Percentiles rank a stretch among this genome's conserved stretches.
These are phyloP conservation scores for Rhinocladiella similis DNA, from an alignment of 2,329 filamentous ascomycete genomes.

Conservation along the genomic window DNA sequence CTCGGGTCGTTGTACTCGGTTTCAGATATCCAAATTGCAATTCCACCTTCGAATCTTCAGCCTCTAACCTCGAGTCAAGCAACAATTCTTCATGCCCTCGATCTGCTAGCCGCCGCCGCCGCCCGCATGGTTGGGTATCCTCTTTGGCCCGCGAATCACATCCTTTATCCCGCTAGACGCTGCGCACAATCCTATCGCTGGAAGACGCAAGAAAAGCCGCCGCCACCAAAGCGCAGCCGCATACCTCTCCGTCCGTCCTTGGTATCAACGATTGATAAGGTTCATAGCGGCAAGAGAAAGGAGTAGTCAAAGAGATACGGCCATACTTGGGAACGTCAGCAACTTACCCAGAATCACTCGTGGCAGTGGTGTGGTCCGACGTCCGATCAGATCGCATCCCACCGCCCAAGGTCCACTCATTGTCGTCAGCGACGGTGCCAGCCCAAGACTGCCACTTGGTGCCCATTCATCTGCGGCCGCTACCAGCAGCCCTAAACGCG, in stretches of 20 bases:
- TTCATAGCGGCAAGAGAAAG: neutral
- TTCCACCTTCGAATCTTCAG: neutral
- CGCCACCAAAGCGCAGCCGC: neutral
- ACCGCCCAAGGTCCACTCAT: neutral
- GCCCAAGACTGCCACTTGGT: neutral
- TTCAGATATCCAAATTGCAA: no score
- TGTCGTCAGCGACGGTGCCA: slow-evolving; percentile 1
- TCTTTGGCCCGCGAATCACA: slow-evolving; percentile 19
- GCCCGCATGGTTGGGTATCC: slow-evolving; percentile 19
- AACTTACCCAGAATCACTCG: neutral
- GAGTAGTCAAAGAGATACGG: neutral
- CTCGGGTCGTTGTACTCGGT: no score
- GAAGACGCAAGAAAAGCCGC: neutral
- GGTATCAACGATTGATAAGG: neutral
- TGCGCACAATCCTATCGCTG: slow-evolving; percentile 11
- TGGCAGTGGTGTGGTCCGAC: neutral
- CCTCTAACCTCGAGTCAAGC: neutral
- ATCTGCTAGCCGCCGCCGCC: slow-evolving; percentile 19
- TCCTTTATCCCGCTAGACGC: slow-evolving; percentile 15
- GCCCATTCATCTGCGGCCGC: slow-evolving; percentile 1
- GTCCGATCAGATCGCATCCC: slow-evolving; percentile 1
- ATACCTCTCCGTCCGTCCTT: neutral
- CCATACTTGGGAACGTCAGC: neutral
- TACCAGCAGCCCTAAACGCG: slow-evolving; percentile 1
- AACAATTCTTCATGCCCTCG: slow-evolving; percentile 8